These are phyloP conservation scores for Coemansia sp. DNA, from an alignment of 192 early-diverging fungal genomes.

Conservation along the genomic window DNA sequence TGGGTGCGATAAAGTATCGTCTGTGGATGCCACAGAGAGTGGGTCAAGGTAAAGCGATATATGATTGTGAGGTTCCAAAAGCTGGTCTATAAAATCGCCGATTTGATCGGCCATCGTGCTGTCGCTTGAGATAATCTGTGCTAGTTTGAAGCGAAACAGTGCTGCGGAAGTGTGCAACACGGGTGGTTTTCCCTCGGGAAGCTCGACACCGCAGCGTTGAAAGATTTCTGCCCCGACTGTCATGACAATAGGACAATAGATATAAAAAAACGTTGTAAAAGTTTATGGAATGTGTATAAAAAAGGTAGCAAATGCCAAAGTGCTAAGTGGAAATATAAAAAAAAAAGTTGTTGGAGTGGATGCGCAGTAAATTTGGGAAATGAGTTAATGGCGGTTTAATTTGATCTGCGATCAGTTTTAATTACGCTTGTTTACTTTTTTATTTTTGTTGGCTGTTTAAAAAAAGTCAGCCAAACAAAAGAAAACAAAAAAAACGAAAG, in stretches of 20 bases:
- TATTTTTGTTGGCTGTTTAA: neutral
- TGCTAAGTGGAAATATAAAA: too few species aligned
- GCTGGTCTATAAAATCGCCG: constrained; percentile 26
- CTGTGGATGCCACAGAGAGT: neutral
- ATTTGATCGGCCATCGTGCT: neutral
- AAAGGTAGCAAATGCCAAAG: neutral
- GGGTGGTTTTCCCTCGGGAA: constrained; percentile 6
- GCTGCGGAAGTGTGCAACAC: constrained; percentile 29
- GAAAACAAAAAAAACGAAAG: too few species aligned
- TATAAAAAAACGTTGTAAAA: constrained; percentile 1
- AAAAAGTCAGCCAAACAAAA: too few species aligned
- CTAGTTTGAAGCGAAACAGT: constrained; percentile 35
- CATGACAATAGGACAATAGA: neutral
- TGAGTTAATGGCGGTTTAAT: too few species aligned
- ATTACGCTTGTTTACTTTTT: neutral
- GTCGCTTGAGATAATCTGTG: constrained; percentile 12
- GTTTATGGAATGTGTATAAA: too few species aligned
- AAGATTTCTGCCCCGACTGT: constrained; percentile 15
- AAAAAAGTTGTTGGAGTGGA: too few species aligned
- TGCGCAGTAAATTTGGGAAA: neutral
- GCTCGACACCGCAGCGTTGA: constrained; percentile 27
- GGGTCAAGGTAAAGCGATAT: constrained; percentile 37
- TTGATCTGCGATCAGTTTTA: neutral
- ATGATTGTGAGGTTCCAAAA: constrained; percentile 28
- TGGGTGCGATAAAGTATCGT: neutral